A percentile compares a stretch with the other conserved stretches of the same genome.
These are phyloP conservation scores for Raphanus sativus DNA, from an alignment of 345 rosid genomes.

Conservation along the genomic window DNA sequence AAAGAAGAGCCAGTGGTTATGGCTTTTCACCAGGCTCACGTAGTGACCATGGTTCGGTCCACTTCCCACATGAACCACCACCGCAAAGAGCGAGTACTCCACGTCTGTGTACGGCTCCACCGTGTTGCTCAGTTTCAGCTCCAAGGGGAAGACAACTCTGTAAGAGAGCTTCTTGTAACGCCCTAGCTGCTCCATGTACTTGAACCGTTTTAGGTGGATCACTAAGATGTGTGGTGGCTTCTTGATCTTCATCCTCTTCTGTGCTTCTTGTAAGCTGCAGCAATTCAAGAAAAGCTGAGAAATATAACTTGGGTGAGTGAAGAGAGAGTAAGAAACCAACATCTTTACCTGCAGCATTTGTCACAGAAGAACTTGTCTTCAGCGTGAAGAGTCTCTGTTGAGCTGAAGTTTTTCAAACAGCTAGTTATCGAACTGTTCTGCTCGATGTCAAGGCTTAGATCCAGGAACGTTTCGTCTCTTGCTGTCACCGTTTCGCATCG, in stretches of 20 bases:
- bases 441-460: conserved; percentile 98
- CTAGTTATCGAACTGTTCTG: conserved; percentile 99
- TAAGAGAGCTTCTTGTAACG: conserved; percentile 95
- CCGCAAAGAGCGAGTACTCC: conserved; percentile 92
- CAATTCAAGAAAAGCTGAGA: neutral
- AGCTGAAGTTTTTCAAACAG: conserved; percentile 98
- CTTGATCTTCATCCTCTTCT: conserved; percentile 99
- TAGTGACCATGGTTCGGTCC: conserved; percentile 98
- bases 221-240: conserved; percentile 91
- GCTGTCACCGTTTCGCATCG: conserved; percentile 98
- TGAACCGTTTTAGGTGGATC: conserved; percentile 92
- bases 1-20: conserved; percentile 95
- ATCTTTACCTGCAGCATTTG: conserved; percentile 93
- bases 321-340: conserved; percentile 19
- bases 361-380: conserved; percentile 99
- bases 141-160: conserved; percentile 90
- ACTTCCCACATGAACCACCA: conserved; percentile 96
- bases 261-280: conserved; percentile 91
- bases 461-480: conserved; percentile 96
- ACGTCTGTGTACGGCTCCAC: conserved; percentile 80
- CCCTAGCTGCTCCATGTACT: conserved; percentile 93
- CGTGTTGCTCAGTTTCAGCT: conserved; percentile 92
- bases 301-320: neutral
- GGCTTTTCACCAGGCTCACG: conserved; percentile 98
- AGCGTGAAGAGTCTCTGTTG: conserved; percentile 98